Conservation (phyloP, 164 flowering plant species). For the Vitis rotundifolia region DNA sequence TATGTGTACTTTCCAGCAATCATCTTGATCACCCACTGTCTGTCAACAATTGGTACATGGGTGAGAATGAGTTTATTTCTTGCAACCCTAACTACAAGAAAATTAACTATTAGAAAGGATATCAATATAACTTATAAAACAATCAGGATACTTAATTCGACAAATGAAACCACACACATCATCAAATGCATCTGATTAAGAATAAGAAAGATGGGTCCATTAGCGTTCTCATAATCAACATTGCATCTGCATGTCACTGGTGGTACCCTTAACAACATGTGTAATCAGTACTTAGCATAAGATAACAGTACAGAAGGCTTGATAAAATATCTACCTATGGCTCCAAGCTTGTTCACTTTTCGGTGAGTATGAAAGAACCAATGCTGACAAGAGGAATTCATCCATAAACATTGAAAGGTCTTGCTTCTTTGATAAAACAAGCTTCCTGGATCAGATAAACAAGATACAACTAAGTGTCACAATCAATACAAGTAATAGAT, state of each 20-base stretch:
- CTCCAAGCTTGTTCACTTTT: conserved; percentile 94
- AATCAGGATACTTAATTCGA: not conserved
- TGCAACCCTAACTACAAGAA: not conserved
- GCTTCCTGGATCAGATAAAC: conserved; percentile 56
- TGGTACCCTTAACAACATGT: not conserved
- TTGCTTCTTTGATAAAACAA: conserved; percentile 51
- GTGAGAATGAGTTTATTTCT: conserved; percentile 1
- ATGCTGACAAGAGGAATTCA: conserved; percentile 69
- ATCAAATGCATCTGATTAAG: not conserved
- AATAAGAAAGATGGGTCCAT: not conserved
- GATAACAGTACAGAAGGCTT: too few species aligned
- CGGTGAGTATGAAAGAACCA: conserved; percentile 82
- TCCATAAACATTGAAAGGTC: conserved; percentile 36
- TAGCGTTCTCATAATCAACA: not conserved
- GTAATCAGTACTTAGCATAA: too few species aligned
- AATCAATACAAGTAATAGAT: not conserved
- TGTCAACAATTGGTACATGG: conserved; percentile 29
- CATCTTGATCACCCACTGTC: conserved; percentile 89
- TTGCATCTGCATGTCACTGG: not conserved
- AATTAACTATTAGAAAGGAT: not conserved
- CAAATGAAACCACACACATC: not conserved
- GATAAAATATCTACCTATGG: conserved; percentile 58
- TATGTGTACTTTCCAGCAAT: conserved; percentile 44
- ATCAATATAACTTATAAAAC: not conserved
- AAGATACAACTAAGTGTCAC: not conserved